phyloP scores from a whole-genome alignment of 805 yeast species.

The Pichia scutulata region DNA sequence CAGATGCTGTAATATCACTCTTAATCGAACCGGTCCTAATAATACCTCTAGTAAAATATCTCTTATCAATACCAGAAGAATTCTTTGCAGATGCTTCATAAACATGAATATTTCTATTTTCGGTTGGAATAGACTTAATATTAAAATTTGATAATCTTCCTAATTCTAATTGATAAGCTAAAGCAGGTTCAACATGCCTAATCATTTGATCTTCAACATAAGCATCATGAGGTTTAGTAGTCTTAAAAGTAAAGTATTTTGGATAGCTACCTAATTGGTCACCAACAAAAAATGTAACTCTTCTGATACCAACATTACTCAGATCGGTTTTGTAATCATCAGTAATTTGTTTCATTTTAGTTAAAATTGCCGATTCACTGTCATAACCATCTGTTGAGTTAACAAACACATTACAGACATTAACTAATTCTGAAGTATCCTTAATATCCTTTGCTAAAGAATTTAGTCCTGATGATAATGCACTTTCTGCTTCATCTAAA shows the following conservation, averaged over 20 bases:
- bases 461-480: conserved; percentile 67
- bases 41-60: conserved; percentile 95
- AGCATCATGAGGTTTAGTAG: conserved; percentile 48
- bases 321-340: conserved; percentile 66
- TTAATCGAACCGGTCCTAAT: conserved; percentile 92
- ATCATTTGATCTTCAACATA: conserved; percentile 85
- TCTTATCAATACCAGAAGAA: conserved; percentile 78
- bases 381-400: conserved; percentile 66
- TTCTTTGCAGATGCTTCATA: conserved; percentile 95
- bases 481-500: conserved; percentile 85
- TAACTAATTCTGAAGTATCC: conserved; percentile 43
- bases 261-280: conserved; percentile 83
- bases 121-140: conserved; percentile 91
- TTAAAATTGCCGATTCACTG: conserved; percentile 60
- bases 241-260: conserved; percentile 86
- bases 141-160: conserved; percentile 91
- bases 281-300: conserved; percentile 87
- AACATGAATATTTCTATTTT: conserved; percentile 94
- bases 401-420: conserved; percentile 78
- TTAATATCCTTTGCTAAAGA: conserved; percentile 43
- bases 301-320: conserved; percentile 68
- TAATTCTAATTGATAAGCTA: conserved; percentile 94
- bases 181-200: conserved; percentile 97
- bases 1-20: conserved; percentile 88
- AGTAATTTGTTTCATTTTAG: conserved; percentile 55